Evolutionary conservation across 768 basidiomycete genomes (phyloP), one percentile per base, ranked within the genome.

Genomic region (Mycena chlorophos): DNA sequence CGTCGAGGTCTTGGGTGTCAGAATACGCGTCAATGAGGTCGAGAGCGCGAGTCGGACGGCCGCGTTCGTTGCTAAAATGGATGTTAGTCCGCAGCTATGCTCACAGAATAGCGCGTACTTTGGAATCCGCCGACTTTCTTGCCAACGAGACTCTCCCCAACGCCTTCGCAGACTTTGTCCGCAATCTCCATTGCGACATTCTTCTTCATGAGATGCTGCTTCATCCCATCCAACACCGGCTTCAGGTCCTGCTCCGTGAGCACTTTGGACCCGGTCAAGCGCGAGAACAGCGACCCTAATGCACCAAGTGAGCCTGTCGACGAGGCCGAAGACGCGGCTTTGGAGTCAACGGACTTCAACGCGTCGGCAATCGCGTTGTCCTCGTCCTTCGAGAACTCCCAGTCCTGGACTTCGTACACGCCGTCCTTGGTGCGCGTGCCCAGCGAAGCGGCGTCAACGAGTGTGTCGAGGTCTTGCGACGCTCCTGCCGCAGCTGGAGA

Each of bases 1-100:
- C n/a, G 95, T 98, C 0, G 93, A 95, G 10, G 94, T 94, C 70
- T 94, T 97, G 6, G 96, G 95, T 0, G 97, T 98, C 38, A 99
- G 78, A 63, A 98, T 94, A 22, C 93, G 85, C 5, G 96, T 98
- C 64, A 99, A 78, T 2, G 93, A 88, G 16, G 82, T 86, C 13
- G 91, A 91, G 3, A 99, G 74, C 12, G 97, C 94, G 48, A 76
- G 69, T 12, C 89, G 85, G 34, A 98, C 91, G 55, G 94, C 89
- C 49, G 86, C 81, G 65, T 82, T 94, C 50, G 94, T 88, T 22
- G 89, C 93, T 96, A 55, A 3, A 57, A 51, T n/a, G n/a, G n/a
- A 52, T 38, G 14, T 66, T 23, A 49, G 61, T 43, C 52, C 55
- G 48, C 45, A 25, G 42, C 49, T 43, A 5, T 17, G 14, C 17